Base-by-base conservation (phyloP, 495 filamentous ascomycete genomes). In the Lasiosphaeris hirsuta region DNA sequence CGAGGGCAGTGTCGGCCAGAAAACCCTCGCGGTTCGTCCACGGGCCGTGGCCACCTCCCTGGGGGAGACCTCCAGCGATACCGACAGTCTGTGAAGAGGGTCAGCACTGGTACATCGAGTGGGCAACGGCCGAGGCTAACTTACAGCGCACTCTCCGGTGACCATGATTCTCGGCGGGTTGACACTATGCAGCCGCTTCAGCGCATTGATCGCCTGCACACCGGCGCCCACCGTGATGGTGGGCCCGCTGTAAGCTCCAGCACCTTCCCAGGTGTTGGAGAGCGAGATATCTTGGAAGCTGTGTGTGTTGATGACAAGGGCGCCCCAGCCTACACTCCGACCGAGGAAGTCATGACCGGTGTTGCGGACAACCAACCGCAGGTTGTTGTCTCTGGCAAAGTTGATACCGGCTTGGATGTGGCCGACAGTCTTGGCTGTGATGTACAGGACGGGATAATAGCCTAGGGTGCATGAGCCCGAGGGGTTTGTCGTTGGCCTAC, bases 271-370 rank as follows among this genome's bases (percentile, higher is more conserved):
- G 14, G 55, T 41, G 48, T 72, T 64, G 10, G 63, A 66, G 58
- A 79, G 71, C 10, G 70, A 59, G 40, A 82, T 66, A 15, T 76
- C 66, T 63, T 86, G 81, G 61, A 89, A 75, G 51, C 74, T 64
- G 59, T 88, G 85, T 7, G 84, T 89, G 76, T 86, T 87, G 56
- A 89, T 74, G 37, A 78, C 73, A 30, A 89, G 68, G 0, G 82
- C 72, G 33, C 84, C 82, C 54, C 77, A 78, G 53, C 84, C 85
- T 10, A 78, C 78, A 6, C 80, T 82, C 47, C 80, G 80, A 50
- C 84, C 83, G 40, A 75, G 73, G 68, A 81, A 75, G 54, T 81
- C 81, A 52, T 85, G 83, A 9, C 86, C 86, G 0, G 85, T 88
- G 63, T 87, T 87, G n/a, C 83, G 76, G 38, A 89, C 72, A 19